Evolutionary conservation across 306 rosid genomes (phyloP).

Genomic region (Quercus parvula): DNA sequence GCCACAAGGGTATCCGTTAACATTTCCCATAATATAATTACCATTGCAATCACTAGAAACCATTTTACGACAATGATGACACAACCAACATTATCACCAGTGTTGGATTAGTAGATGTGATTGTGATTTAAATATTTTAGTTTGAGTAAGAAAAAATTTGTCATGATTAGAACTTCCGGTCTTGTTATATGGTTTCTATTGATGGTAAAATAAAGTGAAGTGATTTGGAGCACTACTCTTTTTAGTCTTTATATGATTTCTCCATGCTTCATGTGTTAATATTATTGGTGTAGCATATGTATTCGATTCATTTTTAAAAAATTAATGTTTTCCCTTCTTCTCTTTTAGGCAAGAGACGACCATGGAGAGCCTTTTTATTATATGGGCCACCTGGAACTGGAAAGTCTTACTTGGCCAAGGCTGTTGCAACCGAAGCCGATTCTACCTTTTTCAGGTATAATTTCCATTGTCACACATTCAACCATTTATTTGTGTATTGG

Average conservation of each 20-base stretch:
- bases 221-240: not conserved
- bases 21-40: not conserved
- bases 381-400: constrained; percentile 99
- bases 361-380: constrained; percentile 95
- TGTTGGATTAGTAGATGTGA: not conserved
- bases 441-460: constrained; percentile 93
- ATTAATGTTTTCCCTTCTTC: not conserved
- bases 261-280: not conserved
- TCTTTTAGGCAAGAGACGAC: constrained; percentile 84
- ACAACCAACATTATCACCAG: not conserved
- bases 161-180: not conserved
- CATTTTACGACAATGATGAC: not conserved
- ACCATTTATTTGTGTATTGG: not conserved
- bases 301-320: not conserved
- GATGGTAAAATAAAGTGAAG: not conserved
- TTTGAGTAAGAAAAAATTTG: not conserved
- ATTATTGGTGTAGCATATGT: not conserved
- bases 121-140: not conserved
- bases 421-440: constrained; percentile 99
- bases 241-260: not conserved
- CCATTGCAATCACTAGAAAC: too few species aligned
- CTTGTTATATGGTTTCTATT: not conserved
- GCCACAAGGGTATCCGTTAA: too few species aligned
- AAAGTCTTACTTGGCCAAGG: constrained; percentile 97
- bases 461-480: not conserved